Evolutionary conservation across 768 basidiomycete genomes (phyloP).

Genomic region (Thelephora ganbajun): DNA sequence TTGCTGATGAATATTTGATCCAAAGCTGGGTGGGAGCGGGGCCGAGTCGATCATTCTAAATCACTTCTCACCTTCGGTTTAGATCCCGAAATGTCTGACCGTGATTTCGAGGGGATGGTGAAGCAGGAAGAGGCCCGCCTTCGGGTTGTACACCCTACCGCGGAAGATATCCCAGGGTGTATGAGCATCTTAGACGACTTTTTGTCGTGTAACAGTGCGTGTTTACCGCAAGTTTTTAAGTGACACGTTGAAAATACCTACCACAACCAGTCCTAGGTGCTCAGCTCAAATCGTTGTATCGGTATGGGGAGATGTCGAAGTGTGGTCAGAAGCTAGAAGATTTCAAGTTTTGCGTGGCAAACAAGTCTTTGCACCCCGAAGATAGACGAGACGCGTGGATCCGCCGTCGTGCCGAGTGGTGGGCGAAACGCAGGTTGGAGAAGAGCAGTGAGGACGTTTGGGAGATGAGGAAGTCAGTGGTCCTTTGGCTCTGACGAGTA

Average conservation of each 20-base stretch:
- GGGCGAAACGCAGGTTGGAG: conserved; percentile 62
- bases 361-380: conserved; percentile 68
- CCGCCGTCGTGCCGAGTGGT: conserved; percentile 81
- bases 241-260: conserved; percentile 1
- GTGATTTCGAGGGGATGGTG: conserved; percentile 39
- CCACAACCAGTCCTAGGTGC: conserved; percentile 47
- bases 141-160: conserved; percentile 50
- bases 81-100: neutral
- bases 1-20: no score
- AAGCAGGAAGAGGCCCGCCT: conserved; percentile 60
- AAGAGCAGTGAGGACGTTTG: conserved; percentile 93
- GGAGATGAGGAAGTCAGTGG: conserved; percentile 68
- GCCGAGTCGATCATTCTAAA: no score
- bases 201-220: conserved; percentile 53
- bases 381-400: conserved; percentile 78
- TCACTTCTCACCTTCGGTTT: no score
- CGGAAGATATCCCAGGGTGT: conserved; percentile 74
- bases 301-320: conserved; percentile 59
- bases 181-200: conserved; percentile 62
- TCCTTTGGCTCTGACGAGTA: neutral
- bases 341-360: conserved; percentile 88
- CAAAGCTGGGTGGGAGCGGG: no score
- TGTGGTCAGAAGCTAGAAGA: conserved; percentile 76
- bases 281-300: conserved; percentile 78
- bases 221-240: neutral